These are phyloP conservation scores for Cutaneotrichosporon sp. DNA, from an alignment of 1,284 basidiomycete species.

Conservation along the genomic window DNA sequence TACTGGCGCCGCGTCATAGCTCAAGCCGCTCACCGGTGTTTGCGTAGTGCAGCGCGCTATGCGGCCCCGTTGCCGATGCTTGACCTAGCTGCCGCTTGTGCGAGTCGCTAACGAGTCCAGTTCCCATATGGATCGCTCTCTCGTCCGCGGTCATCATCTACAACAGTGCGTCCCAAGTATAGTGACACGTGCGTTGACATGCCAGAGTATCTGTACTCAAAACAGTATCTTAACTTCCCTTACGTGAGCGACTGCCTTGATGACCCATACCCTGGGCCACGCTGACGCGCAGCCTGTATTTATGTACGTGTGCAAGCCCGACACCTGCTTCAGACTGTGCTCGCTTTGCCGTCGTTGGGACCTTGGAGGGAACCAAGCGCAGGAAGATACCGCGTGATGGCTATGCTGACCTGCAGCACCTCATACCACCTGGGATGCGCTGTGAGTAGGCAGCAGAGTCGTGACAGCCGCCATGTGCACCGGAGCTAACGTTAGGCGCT, in stretches of 20 bases:
- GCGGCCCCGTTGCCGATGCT: too few relatives aligned
- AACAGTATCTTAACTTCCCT: conserved; percentile 60
- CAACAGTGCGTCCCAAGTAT: conserved; percentile 67
- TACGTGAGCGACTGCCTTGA: conserved; percentile 45
- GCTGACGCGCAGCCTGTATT: conserved; percentile 41
- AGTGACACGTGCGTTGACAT: too few relatives aligned
- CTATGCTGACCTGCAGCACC: conserved; percentile 64
- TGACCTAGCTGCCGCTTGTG: too few relatives aligned
- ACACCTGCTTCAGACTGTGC: too few relatives aligned
- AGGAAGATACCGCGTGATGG: too few relatives aligned
- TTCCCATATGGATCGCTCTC: conserved; percentile 64
- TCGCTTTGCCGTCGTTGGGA: conserved; percentile 53
- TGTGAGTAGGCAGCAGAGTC: conserved; percentile 22
- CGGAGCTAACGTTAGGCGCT: conserved; percentile 58
- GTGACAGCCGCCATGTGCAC: too few relatives aligned
- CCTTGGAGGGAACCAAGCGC: too few relatives aligned
- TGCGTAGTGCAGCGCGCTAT: too few relatives aligned
- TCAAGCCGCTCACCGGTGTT: too few relatives aligned
- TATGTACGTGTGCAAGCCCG: conserved; percentile 33
- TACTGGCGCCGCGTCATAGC: too few relatives aligned
- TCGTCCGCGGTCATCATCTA: conserved; percentile 89
- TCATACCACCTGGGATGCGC: conserved; percentile 46
- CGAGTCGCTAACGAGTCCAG: conserved; percentile 15
- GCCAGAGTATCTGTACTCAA: conserved; percentile 70
- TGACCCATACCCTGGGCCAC: too few relatives aligned